These are phyloP conservation scores for Flaveria sonorensis DNA, from an alignment of 129 eudicot genomes.

Conservation along the genomic window DNA sequence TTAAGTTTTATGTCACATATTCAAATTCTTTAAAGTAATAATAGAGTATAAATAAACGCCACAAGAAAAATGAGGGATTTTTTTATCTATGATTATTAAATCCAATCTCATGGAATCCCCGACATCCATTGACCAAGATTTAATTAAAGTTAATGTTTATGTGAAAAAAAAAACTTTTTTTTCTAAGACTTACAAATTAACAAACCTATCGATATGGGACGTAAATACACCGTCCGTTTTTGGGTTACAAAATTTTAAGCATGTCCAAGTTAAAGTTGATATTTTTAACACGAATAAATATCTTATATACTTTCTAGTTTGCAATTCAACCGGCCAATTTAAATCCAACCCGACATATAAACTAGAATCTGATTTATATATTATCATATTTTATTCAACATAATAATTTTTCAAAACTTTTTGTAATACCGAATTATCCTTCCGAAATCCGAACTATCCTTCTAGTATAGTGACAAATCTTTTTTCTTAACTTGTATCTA, in stretches of 20 bases:
- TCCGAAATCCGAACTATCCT: not conserved
- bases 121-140: conserved; percentile 34
- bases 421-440: too few relatives aligned
- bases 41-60: conserved; percentile 17
- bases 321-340: too few relatives aligned
- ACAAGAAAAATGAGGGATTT: conserved; percentile 25
- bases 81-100: conserved; percentile 4
- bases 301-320: too few relatives aligned
- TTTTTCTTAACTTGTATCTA: not conserved
- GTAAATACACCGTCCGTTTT: too few relatives aligned
- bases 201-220: too few relatives aligned
- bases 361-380: not conserved
- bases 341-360: too few relatives aligned
- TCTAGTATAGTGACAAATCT: not conserved
- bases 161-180: not conserved
- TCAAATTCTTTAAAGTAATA: conserved; percentile 4
- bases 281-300: too few relatives aligned
- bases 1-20: not conserved
- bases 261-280: too few relatives aligned
- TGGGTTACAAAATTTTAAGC: too few relatives aligned
- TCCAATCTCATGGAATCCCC: conserved; percentile 24
- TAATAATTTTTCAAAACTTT: too few relatives aligned
- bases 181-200: not conserved
- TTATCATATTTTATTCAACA: too few relatives aligned
- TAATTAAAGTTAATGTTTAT: not conserved